These are phyloP conservation scores for Strobilomyces echinocephalus DNA, from an alignment of 768 basidiomycete species.

Conservation along the genomic window DNA sequence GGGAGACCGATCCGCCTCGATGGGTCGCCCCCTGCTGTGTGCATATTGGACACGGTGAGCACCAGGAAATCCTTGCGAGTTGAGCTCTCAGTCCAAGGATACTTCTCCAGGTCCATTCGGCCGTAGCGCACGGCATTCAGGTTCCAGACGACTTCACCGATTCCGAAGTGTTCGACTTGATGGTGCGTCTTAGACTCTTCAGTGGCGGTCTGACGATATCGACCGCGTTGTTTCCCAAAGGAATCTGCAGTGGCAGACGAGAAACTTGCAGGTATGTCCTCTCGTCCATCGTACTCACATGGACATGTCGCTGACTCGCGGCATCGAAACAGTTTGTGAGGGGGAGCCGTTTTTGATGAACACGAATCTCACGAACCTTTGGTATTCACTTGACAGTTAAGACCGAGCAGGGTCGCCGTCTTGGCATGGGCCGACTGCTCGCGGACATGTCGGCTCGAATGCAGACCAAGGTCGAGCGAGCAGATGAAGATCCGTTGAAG, in stretches of 20 bases:
- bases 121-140: constrained; percentile 63
- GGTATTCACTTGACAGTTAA: constrained; percentile 44
- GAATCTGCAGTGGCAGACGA: constrained; percentile 66
- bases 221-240: constrained; percentile 28
- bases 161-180: constrained; percentile 48
- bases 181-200: constrained; percentile 38
- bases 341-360: background rate
- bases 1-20: constrained; percentile 71
- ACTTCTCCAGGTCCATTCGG: constrained; percentile 52
- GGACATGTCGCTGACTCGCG: background rate
- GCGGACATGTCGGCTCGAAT: constrained; percentile 60
- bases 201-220: background rate
- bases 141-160: constrained; percentile 74
- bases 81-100: background rate
- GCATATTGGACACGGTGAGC: constrained; percentile 65
- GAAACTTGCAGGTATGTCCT: constrained; percentile 61
- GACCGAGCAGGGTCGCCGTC: constrained; percentile 65
- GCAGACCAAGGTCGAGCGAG: constrained; percentile 48
- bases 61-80: background rate
- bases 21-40: constrained; percentile 69
- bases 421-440: constrained; percentile 76
- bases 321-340: constrained; percentile 21
- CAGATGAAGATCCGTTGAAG: constrained; percentile 48
- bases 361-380: constrained; percentile 1
- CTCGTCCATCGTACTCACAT: background rate